Evolutionary conservation across 139 green algal species (phyloP), one percentile per base, ranked within the genome.

Genomic region (Volvox africanus): DNA sequence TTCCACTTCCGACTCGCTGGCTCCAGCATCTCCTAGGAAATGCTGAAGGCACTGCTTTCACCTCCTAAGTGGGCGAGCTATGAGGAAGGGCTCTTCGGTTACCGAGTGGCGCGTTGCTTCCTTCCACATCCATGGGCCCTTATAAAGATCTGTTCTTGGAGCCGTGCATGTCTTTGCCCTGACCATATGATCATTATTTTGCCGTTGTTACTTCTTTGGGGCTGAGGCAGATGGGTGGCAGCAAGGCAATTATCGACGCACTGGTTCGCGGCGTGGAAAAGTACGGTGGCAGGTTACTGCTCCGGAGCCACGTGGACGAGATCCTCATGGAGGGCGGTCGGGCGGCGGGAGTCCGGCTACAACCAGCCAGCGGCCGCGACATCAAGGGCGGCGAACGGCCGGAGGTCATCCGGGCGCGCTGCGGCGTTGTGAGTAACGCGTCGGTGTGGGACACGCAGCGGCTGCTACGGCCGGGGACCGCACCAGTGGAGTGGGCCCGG

Each of bases 381-480:
- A 12, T 2, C 65, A 55, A 83, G 82, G 77, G 83, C 44, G 88
- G 83, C 55, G 19, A 55, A 30, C 50, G 20, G 55, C 30, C 21
- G 50, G 92, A 96, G 91, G 33, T 96, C 22, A 94, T 97, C 69
- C 88, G 93, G 0, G 96, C 97, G 0, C 65, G 82, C 26, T 36
- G 32, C 32, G 96, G 95, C 0, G 97, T 99, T 61, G 92, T 99
- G 21, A 96, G 91, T 91, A 99, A 99, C 86, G 97, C 97, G 26
- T 96, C 90, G 21, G 91, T 97, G 30, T 98, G 97, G 97, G 96
- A 98, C 88, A 99, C 96, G 11, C 93, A 93, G 71, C 91, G 92
- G 69, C 92, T 98, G 88, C 90, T 98, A 91, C 90, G 95, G 30
- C 35, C 62, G 18, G 92, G 91, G 0, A 92, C 84, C 0, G 92